These are phyloP conservation scores for Massariosphaeria phaeospora DNA, from an alignment of 495 filamentous ascomycete species.

Conservation along the genomic window DNA sequence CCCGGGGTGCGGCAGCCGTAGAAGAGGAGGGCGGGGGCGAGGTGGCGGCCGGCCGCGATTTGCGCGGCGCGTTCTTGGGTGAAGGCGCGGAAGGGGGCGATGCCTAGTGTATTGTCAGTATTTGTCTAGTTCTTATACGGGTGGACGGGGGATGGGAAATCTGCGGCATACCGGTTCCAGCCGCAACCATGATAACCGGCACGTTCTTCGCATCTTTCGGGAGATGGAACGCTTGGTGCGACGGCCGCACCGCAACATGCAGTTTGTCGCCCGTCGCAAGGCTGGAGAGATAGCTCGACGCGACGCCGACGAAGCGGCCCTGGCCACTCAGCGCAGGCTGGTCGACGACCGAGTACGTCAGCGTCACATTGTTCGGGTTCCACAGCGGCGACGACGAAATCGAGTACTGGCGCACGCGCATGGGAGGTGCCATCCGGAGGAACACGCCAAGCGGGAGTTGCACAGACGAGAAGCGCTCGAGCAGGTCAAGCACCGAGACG, in stretches of 20 bases:
- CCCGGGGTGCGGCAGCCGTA: conserved; percentile 31
- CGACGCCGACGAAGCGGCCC: conserved; percentile 35
- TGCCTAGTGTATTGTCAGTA: conserved; percentile 2
- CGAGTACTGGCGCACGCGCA: conserved; percentile 72
- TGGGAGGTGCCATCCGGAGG: conserved; percentile 64
- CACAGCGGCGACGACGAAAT: conserved; percentile 70
- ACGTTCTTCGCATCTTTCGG: conserved; percentile 46
- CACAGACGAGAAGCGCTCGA: conserved; percentile 54
- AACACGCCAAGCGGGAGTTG: conserved; percentile 56
- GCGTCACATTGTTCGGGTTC: conserved; percentile 53
- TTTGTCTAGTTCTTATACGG: neutral
- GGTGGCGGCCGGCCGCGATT: conserved; percentile 11
- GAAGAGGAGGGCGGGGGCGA: conserved; percentile 39
- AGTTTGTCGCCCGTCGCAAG: conserved; percentile 57
- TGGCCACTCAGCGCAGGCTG: conserved; percentile 48
- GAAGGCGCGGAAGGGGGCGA: conserved; percentile 40
- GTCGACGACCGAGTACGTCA: conserved; percentile 64
- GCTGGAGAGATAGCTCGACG: conserved; percentile 32
- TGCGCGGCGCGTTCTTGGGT: conserved; percentile 38
- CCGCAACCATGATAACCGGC: conserved; percentile 49
- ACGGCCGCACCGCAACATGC: conserved; percentile 55
- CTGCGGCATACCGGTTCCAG: conserved; percentile 31
- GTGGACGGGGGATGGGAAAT: neutral
- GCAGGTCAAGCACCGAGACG: conserved; percentile 59
- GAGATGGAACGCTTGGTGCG: conserved; percentile 61